Base-by-base conservation (phyloP, 23 red algal species). In the Agarophyton chilense region DNA sequence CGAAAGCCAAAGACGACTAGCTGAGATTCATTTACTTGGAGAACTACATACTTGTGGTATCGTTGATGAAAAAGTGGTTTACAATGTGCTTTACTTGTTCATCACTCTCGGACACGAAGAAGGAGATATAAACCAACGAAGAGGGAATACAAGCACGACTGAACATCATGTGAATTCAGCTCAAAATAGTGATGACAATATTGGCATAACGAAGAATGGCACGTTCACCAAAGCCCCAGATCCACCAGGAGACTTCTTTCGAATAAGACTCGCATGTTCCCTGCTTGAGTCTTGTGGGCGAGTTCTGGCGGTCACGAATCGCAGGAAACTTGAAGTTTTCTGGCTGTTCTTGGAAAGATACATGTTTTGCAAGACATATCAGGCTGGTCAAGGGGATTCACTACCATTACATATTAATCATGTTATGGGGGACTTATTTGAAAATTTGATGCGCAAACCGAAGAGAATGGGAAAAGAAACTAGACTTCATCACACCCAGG, bases 1-100 rank as follows among this genome's bases (percentile, higher is more conserved):
- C 38, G 80, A 89, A 46, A 89, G 82, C 58, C 95, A 98, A 61
- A 85, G 88, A 50, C 68, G 95, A 58, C n/a, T 94, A 46, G 95
- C 95, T 52, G 91, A 98, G 29, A 41, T 98, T 24, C 66, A 83
- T 57, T 53, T 98, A 18, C 81, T 98, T 61, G 95, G 82, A 21
- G 95, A 98, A 57, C 34, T 98, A 1, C 81, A 84, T 61, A 81
- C 65, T 19, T 87, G 85, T 77, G 50, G 91, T 28, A 67, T 94
- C 18, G 73, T 94, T 12, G 77, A 79, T 17, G 78, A 77, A 36
- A 91, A 61, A 22, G 40, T 93, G 19, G 53, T 98, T 10, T 89
- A 91, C 52, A 79, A 94, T 45, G 54, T 93, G 10, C 78, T 94
- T 13, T 98, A 94, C 70, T 46, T 50, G 40, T 60, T 92, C 24